Conservation (phyloP, 2,329 filamentous ascomycete genomes). For the Hypomyces perniciosus region DNA sequence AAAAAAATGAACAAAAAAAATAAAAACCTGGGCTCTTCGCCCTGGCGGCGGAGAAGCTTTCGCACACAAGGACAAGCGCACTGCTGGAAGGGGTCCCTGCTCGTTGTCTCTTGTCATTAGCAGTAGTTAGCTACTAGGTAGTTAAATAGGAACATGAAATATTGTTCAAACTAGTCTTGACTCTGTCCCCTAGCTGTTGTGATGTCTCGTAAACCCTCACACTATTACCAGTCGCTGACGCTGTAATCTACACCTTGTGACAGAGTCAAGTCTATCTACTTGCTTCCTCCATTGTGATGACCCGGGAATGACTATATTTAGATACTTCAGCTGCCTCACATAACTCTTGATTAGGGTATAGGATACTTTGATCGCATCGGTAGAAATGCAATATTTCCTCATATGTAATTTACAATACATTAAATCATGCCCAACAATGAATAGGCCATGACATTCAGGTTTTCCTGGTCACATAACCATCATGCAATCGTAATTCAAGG, state of each 20-base stretch:
- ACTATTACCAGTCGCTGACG: background rate
- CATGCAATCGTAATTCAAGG: background rate
- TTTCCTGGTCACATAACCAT: background rate
- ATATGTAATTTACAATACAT: too few relatives aligned
- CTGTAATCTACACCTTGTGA: background rate
- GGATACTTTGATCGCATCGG: too few relatives aligned
- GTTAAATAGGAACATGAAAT: slow-evolving; percentile 29
- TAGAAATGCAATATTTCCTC: too few relatives aligned
- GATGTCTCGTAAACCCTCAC: background rate
- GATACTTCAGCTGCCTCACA: too few relatives aligned
- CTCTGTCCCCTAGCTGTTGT: background rate
- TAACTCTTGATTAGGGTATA: too few relatives aligned
- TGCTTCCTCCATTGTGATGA: too few relatives aligned
- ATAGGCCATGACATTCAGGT: background rate
- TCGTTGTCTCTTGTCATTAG: slow-evolving; percentile 33
- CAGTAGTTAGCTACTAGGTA: slow-evolving; percentile 28
- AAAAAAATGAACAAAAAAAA: slow-evolving; percentile 8
- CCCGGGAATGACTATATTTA: too few relatives aligned
- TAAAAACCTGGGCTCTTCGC: slow-evolving; percentile 18
- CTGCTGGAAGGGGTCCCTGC: slow-evolving; percentile 32
- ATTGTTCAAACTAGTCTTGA: background rate
- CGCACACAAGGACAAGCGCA: slow-evolving; percentile 30
- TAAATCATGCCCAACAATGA: too few relatives aligned
- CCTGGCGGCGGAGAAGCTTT: slow-evolving; percentile 26
- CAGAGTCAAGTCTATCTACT: too few relatives aligned